A percentile compares a stretch with the other conserved stretches of the same genome.
These are phyloP conservation scores for Achaetomium macrosporum DNA, from an alignment of 2,329 filamentous ascomycete species.

Conservation along the genomic window DNA sequence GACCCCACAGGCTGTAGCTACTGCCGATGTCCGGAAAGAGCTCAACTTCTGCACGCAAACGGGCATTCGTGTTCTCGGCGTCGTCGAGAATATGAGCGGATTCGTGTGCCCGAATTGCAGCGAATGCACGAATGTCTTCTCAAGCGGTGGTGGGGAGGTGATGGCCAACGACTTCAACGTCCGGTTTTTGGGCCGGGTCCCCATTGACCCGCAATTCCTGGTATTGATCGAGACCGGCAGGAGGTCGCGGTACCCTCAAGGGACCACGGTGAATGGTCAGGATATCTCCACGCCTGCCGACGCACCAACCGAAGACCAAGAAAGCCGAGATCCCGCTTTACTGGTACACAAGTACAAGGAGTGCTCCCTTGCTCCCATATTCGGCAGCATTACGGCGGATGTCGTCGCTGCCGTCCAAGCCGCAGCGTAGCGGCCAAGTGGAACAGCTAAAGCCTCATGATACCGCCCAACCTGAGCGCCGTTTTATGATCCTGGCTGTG, in stretches of 20 bases:
- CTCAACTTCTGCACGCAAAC: constrained; percentile 90
- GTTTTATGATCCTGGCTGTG: neutral
- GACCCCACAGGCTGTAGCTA: constrained; percentile 89
- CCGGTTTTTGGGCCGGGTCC: constrained; percentile 77
- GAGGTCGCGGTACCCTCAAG: constrained; percentile 61
- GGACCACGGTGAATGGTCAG: constrained; percentile 56
- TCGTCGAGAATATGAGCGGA: constrained; percentile 95
- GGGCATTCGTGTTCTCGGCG: constrained; percentile 71
- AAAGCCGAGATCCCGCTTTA: constrained; percentile 35
- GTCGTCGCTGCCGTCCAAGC: constrained; percentile 32
- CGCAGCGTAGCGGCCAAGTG: neutral
- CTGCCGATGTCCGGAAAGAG: constrained; percentile 90
- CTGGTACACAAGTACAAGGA: constrained; percentile 67
- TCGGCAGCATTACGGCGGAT: constrained; percentile 56
- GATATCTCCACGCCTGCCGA: constrained; percentile 40
- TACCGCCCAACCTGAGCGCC: neutral
- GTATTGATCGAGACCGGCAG: constrained; percentile 71
- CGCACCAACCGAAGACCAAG: constrained; percentile 25
- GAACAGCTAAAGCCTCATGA: neutral
- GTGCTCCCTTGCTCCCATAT: constrained; percentile 66
- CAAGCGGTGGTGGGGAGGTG: constrained; percentile 77
- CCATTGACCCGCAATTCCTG: constrained; percentile 90
- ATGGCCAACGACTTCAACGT: constrained; percentile 87
- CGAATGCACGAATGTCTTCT: constrained; percentile 91
- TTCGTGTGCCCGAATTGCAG: constrained; percentile 76